A percentile compares a stretch with the other conserved stretches of the same genome.
Conservation (phyloP, 2,329 filamentous ascomycete genomes). For the Fusarium tricinctum region DNA sequence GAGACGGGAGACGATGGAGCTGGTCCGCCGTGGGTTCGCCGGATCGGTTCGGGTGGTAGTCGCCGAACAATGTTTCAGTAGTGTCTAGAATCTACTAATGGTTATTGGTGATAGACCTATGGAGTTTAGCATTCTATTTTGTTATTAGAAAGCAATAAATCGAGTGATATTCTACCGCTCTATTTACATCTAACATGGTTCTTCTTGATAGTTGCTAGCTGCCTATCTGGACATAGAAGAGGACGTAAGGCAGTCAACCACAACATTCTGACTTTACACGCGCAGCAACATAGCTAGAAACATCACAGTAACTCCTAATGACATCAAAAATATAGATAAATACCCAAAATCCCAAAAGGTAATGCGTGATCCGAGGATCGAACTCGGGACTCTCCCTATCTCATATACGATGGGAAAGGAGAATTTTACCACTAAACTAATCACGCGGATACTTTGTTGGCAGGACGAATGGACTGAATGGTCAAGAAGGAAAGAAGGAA, state of each 20-base stretch:
- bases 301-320: too few species aligned
- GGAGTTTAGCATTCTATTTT: not conserved
- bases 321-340: not conserved
- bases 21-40: not conserved
- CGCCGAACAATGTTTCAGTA: not conserved
- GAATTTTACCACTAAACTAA: slow-evolving; percentile 59
- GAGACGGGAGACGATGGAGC: not conserved
- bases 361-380: slow-evolving; percentile 55
- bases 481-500: slow-evolving; percentile 5
- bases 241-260: not conserved
- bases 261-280: too few species aligned
- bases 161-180: not conserved
- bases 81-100: too few species aligned
- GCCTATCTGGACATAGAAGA: too few species aligned
- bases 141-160: not conserved
- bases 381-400: slow-evolving; percentile 53
- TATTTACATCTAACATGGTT: not conserved
- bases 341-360: slow-evolving; percentile 11
- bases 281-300: not conserved
- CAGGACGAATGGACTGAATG: not conserved
- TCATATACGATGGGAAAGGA: slow-evolving; percentile 55
- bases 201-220: not conserved
- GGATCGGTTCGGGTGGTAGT: slow-evolving; percentile 22
- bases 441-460: slow-evolving; percentile 44
- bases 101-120: not conserved